Conservation (phyloP, 306 rosid genomes). For the Alnus rubra region DNA sequence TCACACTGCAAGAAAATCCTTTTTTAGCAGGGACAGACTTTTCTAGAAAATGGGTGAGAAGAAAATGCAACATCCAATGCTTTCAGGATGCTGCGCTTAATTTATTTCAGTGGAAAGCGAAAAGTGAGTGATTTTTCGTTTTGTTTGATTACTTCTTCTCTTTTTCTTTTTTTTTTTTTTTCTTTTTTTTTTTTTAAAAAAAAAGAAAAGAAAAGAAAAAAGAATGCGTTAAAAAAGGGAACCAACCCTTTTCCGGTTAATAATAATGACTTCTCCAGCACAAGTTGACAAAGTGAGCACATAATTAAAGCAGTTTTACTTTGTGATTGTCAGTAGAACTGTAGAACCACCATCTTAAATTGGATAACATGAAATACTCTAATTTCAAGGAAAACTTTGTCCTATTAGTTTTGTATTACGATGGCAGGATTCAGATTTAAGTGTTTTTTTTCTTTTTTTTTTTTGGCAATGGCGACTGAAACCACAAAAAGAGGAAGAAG, state of each 20-base stretch:
- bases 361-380: background rate
- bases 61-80: constrained; percentile 5
- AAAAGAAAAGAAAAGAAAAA: too few species aligned
- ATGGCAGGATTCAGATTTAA: background rate
- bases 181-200: too few species aligned
- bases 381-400: too few species aligned
- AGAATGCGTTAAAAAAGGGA: too few species aligned
- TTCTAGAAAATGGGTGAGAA: constrained; percentile 12
- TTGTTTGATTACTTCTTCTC: too few species aligned
- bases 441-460: background rate
- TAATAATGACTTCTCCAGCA: background rate
- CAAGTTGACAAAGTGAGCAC: background rate
- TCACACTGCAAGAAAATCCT: too few species aligned
- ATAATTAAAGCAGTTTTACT: background rate
- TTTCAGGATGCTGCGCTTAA: constrained; percentile 31
- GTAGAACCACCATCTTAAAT: background rate
- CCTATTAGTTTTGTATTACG: background rate
- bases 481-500: background rate
- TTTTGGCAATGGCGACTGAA: background rate
- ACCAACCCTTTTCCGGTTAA: background rate
- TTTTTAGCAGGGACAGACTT: constrained; percentile 15
- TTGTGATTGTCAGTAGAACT: background rate
- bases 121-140: background rate
- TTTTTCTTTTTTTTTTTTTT: too few species aligned
- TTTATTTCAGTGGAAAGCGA: constrained; percentile 26